These are phyloP conservation scores for Leccinum subspadiceum DNA, from an alignment of 1,284 basidiomycete species.

Conservation along the genomic window DNA sequence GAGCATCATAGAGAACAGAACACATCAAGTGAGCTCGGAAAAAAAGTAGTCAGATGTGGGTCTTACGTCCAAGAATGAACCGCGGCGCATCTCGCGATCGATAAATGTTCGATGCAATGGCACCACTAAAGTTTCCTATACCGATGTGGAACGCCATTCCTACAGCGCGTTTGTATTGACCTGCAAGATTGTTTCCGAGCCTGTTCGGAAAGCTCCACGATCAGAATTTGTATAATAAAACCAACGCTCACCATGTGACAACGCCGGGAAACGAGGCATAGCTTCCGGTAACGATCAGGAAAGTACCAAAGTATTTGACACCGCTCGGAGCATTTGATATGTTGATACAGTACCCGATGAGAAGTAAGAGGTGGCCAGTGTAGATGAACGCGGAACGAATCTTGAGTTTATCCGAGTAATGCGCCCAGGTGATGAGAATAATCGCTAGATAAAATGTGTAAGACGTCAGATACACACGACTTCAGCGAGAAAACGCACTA, in stretches of 20 bases:
- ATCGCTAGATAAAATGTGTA: constrained; percentile 39
- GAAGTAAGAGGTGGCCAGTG: constrained; percentile 48
- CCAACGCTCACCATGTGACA: constrained; percentile 54
- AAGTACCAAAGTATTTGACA: constrained; percentile 68
- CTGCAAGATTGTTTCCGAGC: constrained; percentile 47
- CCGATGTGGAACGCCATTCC: constrained; percentile 46
- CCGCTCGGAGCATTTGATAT: constrained; percentile 41
- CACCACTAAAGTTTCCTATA: constrained; percentile 41
- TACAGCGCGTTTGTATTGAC: constrained; percentile 49
- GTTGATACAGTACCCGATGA: constrained; percentile 67
- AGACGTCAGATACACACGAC: not conserved
- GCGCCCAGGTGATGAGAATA: constrained; percentile 49
- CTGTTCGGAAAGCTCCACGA: constrained; percentile 19
- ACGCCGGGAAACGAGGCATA: constrained; percentile 64
- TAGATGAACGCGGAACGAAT: constrained; percentile 63
- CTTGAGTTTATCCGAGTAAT: constrained; percentile 57
- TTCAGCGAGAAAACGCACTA: constrained; percentile 38
- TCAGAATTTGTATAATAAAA: not conserved
- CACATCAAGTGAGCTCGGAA: not conserved
- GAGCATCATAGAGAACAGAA: not conserved
- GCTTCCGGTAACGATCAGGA: constrained; percentile 57
- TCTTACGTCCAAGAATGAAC: constrained; percentile 54
- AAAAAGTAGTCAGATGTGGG: constrained; percentile 29
- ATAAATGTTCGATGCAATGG: constrained; percentile 53
- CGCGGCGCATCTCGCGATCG: constrained; percentile 54